These are phyloP conservation scores for Paulownia fortunei DNA, from an alignment of 257 asterid species.

Conservation along the genomic window DNA sequence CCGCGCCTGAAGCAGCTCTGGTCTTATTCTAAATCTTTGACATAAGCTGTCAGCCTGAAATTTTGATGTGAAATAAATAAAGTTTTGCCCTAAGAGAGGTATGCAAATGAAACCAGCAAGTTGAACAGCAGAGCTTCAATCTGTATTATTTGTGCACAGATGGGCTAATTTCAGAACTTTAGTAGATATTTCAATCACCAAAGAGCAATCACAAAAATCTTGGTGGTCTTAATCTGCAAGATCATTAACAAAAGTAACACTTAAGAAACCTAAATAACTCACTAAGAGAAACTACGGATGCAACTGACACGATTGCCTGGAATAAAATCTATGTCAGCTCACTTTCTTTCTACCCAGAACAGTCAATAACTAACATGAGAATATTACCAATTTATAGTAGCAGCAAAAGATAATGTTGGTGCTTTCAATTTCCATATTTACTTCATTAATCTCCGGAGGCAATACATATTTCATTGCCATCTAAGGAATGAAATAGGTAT, in stretches of 20 bases:
- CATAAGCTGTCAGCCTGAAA: constrained; percentile 44
- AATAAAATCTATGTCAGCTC: neutral
- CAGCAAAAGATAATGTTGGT: neutral
- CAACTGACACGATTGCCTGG: neutral
- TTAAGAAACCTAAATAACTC: neutral
- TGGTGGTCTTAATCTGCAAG: constrained; percentile 3
- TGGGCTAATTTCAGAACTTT: neutral
- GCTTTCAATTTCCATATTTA: neutral
- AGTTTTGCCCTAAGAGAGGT: neutral
- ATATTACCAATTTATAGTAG: neutral
- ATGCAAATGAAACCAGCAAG: constrained; percentile 10
- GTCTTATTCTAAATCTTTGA: constrained; percentile 37
- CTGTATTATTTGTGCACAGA: neutral
- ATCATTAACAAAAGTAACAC: neutral
- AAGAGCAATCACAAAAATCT: neutral
- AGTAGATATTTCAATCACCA: neutral
- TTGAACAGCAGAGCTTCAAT: constrained; percentile 9
- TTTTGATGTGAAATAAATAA: neutral
- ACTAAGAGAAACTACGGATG: neutral
- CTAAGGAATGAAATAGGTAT: no score
- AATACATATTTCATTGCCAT: neutral
- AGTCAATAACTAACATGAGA: neutral
- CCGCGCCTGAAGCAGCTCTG: constrained; percentile 69
- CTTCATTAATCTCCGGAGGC: neutral
- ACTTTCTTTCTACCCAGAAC: neutral